phyloP scores from a whole-genome alignment of 140 eudicot species.

The Flaveria floridana region DNA sequence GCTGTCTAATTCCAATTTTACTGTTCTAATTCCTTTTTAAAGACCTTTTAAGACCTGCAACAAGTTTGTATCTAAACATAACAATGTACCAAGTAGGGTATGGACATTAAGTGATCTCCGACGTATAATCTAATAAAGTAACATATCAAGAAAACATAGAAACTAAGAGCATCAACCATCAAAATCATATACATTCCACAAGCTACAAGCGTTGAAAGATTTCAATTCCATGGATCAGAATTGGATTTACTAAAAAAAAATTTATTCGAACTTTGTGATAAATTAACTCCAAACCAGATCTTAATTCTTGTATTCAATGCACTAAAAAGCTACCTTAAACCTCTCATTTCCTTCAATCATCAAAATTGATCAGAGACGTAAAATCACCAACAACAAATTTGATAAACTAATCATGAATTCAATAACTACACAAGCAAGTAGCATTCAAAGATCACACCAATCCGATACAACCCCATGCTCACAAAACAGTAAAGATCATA shows the following conservation, averaged over 20 bases:
- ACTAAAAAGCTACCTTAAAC: constrained; percentile 5
- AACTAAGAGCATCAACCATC: not conserved
- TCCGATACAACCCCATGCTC: too few relatives aligned
- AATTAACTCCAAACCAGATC: constrained; percentile 5
- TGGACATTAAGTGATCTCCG: not conserved
- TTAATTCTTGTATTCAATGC: constrained; percentile 13
- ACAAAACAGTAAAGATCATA: not conserved
- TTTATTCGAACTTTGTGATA: not conserved
- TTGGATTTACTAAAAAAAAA: constrained; percentile 2
- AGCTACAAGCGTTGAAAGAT: not conserved
- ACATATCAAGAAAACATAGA: not conserved
- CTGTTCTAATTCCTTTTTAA: not conserved
- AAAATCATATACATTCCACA: constrained; percentile 21
- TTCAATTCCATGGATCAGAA: constrained; percentile 18
- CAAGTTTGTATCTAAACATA: not conserved
- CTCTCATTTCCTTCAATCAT: not conserved
- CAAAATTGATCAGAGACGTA: not conserved
- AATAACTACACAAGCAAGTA: not conserved
- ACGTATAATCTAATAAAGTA: not conserved
- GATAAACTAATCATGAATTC: not conserved
- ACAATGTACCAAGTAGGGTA: not conserved
- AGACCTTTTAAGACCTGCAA: not conserved
- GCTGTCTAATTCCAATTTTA: not conserved
- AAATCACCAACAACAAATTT: not conserved
- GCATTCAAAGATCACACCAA: constrained; percentile 6